A percentile compares a stretch with the other conserved stretches of the same genome.
Evolutionary conservation across 176 grass and related monocot species (phyloP).

Genomic region (Carex scoparia): DNA sequence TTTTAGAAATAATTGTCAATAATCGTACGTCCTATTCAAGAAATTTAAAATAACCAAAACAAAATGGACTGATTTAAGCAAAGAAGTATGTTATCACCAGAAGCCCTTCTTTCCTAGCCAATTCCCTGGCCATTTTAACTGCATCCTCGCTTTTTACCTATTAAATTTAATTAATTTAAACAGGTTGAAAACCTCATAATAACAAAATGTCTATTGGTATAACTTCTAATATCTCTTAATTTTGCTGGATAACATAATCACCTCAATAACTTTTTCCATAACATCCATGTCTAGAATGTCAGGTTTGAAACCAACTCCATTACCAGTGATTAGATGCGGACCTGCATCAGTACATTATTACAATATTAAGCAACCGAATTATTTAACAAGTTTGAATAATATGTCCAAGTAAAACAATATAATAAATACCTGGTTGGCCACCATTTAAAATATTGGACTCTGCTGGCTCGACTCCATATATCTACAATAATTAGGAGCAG

Average conservation of each 20-base stretch:
- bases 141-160: slow-evolving; percentile 81
- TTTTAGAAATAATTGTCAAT: not conserved
- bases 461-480: slow-evolving; percentile 54
- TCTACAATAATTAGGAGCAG: slow-evolving; percentile 25
- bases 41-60: not conserved
- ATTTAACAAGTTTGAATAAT: not conserved
- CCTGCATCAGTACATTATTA: slow-evolving; percentile 38
- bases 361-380: not conserved
- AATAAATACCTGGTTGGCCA: slow-evolving; percentile 40
- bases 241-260: slow-evolving; percentile 11
- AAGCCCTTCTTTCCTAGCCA: slow-evolving; percentile 78
- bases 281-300: slow-evolving; percentile 92
- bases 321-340: slow-evolving; percentile 84
- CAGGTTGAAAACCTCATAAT: not conserved
- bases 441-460: slow-evolving; percentile 53
- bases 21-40: not conserved
- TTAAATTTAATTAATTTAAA: slow-evolving; percentile 12
- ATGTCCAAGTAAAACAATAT: not conserved
- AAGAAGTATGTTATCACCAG: slow-evolving; percentile 43
- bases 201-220: not conserved
- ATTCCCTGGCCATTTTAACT: slow-evolving; percentile 73
- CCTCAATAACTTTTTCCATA: slow-evolving; percentile 91
- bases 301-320: slow-evolving; percentile 94
- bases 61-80: not conserved
- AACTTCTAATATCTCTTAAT: not conserved